These are phyloP conservation scores for Ephemerocybe angulata DNA, from an alignment of 768 basidiomycete genomes.

Conservation along the genomic window DNA sequence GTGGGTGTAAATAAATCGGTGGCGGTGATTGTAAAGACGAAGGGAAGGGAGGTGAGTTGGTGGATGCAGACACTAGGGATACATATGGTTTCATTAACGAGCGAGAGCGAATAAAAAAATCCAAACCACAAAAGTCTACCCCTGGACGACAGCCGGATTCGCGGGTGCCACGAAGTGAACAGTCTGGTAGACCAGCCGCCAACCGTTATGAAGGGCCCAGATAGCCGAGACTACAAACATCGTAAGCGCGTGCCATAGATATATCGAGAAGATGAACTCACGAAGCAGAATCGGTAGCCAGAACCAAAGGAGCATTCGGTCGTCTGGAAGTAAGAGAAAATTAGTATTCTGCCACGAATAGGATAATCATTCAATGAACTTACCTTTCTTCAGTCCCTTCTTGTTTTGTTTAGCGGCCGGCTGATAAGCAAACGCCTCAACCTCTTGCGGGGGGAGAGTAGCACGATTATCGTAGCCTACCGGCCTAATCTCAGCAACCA, in stretches of 20 bases:
- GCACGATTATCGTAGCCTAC: slow-evolving; percentile 43
- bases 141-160: neutral
- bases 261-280: slow-evolving; percentile 37
- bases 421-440: slow-evolving; percentile 64
- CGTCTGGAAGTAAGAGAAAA: slow-evolving; percentile 43
- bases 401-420: slow-evolving; percentile 44
- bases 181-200: slow-evolving; percentile 49
- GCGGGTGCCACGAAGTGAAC: neutral
- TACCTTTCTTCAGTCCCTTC: slow-evolving; percentile 67
- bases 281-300: slow-evolving; percentile 83
- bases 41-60: too few relatives aligned
- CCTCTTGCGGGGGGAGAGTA: slow-evolving; percentile 60
- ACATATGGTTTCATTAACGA: too few relatives aligned
- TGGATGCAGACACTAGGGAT: too few relatives aligned
- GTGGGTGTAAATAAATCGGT: neutral
- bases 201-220: slow-evolving; percentile 55
- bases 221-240: slow-evolving; percentile 50
- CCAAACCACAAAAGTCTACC: neutral
- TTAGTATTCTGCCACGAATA: slow-evolving; percentile 10
- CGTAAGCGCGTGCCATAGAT: slow-evolving; percentile 2
- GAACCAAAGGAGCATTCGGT: slow-evolving; percentile 81
- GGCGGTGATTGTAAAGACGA: too few relatives aligned
- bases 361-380: slow-evolving; percentile 21
- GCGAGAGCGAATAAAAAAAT: neutral
- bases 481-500: slow-evolving; percentile 31